Percentiles rank a stretch among this genome's conserved stretches.
Conservation (phyloP, 78 protist species). For the Dictyostelium firmibasis region DNA sequence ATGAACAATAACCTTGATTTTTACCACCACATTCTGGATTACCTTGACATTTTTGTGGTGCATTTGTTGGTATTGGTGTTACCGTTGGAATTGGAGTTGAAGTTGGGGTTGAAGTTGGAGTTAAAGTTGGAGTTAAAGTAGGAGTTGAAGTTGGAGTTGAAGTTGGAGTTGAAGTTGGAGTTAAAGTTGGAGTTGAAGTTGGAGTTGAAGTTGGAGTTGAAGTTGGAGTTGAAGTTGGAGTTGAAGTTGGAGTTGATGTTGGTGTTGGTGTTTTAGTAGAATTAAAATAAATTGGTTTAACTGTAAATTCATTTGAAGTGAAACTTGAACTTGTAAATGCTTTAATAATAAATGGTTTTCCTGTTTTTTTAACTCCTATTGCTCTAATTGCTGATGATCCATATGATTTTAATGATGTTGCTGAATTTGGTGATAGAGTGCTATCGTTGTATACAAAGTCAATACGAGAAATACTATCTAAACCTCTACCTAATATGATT, state of each 20-base stretch:
- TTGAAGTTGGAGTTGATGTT: too few relatives aligned
- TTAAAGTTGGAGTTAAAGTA: neutral
- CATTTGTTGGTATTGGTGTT: neutral
- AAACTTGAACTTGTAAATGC: neutral
- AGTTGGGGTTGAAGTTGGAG: neutral
- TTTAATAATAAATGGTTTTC: neutral
- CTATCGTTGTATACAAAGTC: neutral
- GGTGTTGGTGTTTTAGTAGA: neutral
- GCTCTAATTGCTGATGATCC: neutral
- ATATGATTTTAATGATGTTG: neutral
- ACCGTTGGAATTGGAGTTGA: neutral
- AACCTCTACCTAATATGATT: neutral
- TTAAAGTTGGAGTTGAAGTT: too few relatives aligned
- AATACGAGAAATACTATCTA: neutral
- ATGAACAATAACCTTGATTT: neutral
- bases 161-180: too few relatives aligned
- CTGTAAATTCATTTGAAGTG: neutral
- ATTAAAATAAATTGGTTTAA: neutral
- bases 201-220: too few relatives aligned
- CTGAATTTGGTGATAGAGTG: neutral
- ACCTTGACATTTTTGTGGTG: neutral
- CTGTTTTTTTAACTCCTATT: neutral
- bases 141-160: too few relatives aligned
- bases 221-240: too few relatives aligned
- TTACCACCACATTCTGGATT: conserved; percentile 9